Base-by-base conservation (phyloP, 108 stramenopile genomes). In the Nannochloropsis gaditana region DNA sequence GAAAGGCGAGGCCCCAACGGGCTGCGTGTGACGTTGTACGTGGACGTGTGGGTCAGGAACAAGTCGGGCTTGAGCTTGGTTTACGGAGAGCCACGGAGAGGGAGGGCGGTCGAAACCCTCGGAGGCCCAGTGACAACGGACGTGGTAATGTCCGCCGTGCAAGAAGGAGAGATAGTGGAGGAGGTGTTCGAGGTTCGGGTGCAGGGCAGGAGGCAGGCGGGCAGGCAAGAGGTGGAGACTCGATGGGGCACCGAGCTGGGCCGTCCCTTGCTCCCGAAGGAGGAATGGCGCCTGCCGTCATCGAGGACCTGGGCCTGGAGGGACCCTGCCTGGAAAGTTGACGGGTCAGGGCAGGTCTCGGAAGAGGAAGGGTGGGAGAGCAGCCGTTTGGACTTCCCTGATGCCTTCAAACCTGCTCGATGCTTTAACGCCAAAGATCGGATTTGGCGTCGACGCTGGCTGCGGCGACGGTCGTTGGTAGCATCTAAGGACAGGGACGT, bases 121-220 rank as follows among this genome's bases (percentile, higher is more conserved):
- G 41, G 11, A 19, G 44, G 9, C 43, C 84, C 42, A 19, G 42
- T 19, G 43, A 44, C 42, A 11, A n/a, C 47, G 43, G 85, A 86
- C 79, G 83, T 89, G 6, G 31, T 84, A 0, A 15, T 83, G 9
- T 43, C 89, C 1, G 82, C 85, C 6, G 83, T 83, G 42, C 87
- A 87, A 42, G 82, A 59, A 5, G 83, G 80, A 5, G 50, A 84
- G 84, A 43, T 86, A 43, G 44, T 50, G 45, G 89, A 89, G 45
- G 89, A 89, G 84, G 86, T 89, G 43, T 89, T 86, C 80, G 89
- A 89, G 85, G 41, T 89, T 21, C 83, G 86, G 47, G 44, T 86
- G 44, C 50, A 43, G 59, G 59, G 59, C 59, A 31, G 31, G 31
- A 31, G 31, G 80, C 43, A 42, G 9, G 21, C 9, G 3, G 47